Percentiles rank a stretch among this genome's conserved stretches.
phyloP scores from a whole-genome alignment of 2,329 filamentous ascomycete genomes.

The Elsinoe fawcettii region DNA sequence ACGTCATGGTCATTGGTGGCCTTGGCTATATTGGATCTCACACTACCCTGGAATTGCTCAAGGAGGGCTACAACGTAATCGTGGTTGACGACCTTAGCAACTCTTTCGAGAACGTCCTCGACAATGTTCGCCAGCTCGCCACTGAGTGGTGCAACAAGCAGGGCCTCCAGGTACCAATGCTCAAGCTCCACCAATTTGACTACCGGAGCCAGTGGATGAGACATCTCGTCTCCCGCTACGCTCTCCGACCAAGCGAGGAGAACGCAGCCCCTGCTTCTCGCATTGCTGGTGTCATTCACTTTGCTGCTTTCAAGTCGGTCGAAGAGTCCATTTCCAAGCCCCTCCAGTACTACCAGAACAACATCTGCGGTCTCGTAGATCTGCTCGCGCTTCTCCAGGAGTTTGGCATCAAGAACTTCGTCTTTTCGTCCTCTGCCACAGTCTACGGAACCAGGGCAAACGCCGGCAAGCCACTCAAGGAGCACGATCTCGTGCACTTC shows the following conservation, averaged over 20 bases:
- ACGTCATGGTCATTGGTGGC: constrained; percentile 47
- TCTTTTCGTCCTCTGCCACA: constrained; percentile 61
- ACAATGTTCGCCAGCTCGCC: constrained; percentile 31
- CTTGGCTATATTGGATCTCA: constrained; percentile 52
- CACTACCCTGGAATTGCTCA: constrained; percentile 47
- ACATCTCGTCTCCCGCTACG: constrained; percentile 24
- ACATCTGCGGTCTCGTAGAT: constrained; percentile 56
- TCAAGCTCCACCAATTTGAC: constrained; percentile 39
- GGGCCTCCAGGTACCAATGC: constrained; percentile 35
- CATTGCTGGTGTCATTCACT: constrained; percentile 60
- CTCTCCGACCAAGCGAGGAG: constrained; percentile 23
- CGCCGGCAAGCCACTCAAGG: constrained; percentile 21
- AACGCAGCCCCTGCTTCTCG: constrained; percentile 36
- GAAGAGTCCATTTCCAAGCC: constrained; percentile 55
- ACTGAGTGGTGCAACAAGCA: constrained; percentile 33
- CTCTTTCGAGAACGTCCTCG: constrained; percentile 33
- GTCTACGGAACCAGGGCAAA: constrained; percentile 47
- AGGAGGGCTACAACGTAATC: constrained; percentile 48
- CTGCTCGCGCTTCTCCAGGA: constrained; percentile 51
- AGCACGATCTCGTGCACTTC: constrained; percentile 24
- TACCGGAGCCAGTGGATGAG: constrained; percentile 31
- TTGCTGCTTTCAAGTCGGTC: constrained; percentile 60
- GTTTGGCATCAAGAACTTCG: constrained; percentile 56
- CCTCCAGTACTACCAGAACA: constrained; percentile 60
- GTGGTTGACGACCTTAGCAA: constrained; percentile 42